Percentiles rank a stretch among this genome's conserved stretches.
These are phyloP conservation scores for Xylariaceae sp. DNA, from an alignment of 2,329 filamentous ascomycete genomes.

Conservation along the genomic window DNA sequence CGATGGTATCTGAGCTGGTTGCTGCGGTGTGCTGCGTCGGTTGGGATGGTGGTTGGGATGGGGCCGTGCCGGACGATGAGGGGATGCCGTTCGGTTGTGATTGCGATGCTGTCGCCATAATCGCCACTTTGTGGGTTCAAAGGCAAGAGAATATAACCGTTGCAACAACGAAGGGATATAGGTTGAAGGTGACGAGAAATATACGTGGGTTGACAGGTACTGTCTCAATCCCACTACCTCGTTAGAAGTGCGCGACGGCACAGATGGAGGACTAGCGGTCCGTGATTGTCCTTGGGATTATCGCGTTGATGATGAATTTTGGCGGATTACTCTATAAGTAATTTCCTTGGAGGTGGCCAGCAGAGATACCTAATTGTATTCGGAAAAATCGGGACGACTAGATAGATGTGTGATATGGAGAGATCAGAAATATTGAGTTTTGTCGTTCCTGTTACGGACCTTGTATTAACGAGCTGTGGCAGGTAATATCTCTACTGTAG, in stretches of 20 bases:
- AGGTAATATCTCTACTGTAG: no score
- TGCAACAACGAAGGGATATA: no score
- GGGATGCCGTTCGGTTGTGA: conserved; percentile 59
- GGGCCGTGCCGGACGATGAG: conserved; percentile 41
- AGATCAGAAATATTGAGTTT: no score
- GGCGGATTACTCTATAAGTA: no score
- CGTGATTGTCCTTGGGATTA: background rate
- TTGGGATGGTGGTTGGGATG: conserved; percentile 34
- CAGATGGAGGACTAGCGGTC: background rate
- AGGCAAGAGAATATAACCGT: no score
- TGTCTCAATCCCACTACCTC: background rate
- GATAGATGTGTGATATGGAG: no score
- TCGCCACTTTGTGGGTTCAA: conserved; percentile 14
- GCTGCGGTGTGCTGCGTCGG: conserved; percentile 28
- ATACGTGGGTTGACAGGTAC: background rate
- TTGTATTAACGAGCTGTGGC: no score
- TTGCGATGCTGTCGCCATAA: conserved; percentile 38
- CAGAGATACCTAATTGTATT: no score
- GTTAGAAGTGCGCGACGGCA: background rate
- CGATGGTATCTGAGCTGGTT: conserved; percentile 39
- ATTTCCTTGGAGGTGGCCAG: no score
- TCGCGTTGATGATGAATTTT: background rate
- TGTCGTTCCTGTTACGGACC: no score
- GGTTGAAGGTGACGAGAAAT: no score
- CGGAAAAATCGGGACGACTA: no score